These are phyloP conservation scores for Erigeron philadelphicus DNA, from an alignment of 140 eudicot species.

Conservation along the genomic window DNA sequence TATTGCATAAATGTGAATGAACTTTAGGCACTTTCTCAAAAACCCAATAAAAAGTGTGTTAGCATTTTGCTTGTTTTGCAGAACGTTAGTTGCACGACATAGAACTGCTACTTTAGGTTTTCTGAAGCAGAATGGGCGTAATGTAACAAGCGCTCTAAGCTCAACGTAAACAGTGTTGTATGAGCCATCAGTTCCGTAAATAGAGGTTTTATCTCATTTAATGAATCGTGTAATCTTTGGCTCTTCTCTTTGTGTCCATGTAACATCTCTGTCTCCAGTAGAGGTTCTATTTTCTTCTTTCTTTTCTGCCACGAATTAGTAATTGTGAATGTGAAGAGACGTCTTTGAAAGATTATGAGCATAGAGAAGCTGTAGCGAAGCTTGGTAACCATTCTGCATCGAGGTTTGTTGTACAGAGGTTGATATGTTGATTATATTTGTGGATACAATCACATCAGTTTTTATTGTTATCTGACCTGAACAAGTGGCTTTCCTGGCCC, in stretches of 20 bases:
- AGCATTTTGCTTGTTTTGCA: not conserved
- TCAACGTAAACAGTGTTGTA: not conserved
- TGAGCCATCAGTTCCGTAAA: constrained; percentile 17
- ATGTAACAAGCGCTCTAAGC: not conserved
- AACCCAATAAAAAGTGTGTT: constrained; percentile 8
- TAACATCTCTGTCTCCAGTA: not conserved
- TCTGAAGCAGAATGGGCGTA: constrained; percentile 5
- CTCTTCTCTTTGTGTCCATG: constrained; percentile 3
- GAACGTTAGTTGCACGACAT: constrained; percentile 12
- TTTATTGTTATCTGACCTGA: not conserved
- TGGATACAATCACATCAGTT: not conserved
- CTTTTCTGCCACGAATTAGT: not conserved
- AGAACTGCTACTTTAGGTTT: constrained; percentile 16
- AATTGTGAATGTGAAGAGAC: not conserved
- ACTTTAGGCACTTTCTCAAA: not conserved
- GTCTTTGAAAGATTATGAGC: constrained; percentile 5
- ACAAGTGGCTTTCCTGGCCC: not conserved
- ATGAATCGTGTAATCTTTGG: not conserved
- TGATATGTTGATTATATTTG: not conserved
- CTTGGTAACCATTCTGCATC: not conserved
- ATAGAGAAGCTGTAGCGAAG: not conserved
- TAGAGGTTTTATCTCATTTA: not conserved
- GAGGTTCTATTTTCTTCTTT: not conserved
- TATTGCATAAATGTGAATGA: not conserved
- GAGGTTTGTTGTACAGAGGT: not conserved